A percentile compares a stretch with the other conserved stretches of the same genome.
phyloP scores from a whole-genome alignment of 768 basidiomycete species.

The Lentinula lateritia region DNA sequence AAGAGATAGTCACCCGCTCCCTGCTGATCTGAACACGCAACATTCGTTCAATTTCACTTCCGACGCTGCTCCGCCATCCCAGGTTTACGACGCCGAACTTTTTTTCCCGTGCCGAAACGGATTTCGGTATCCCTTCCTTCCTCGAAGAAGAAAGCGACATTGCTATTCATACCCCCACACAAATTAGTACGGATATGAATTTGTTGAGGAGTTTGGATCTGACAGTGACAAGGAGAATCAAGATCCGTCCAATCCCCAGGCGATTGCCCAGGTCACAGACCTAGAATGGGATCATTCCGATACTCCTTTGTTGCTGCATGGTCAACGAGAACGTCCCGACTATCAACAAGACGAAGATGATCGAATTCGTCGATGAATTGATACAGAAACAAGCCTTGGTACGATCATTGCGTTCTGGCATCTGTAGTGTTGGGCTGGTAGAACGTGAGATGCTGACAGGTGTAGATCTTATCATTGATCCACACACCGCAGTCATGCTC shows the following conservation, averaged over 20 bases:
- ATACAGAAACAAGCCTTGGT: constrained; percentile 64
- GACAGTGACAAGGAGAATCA: background rate
- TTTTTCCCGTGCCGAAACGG: background rate
- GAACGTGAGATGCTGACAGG: constrained; percentile 60
- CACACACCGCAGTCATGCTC: constrained; percentile 29
- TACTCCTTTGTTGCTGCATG: background rate
- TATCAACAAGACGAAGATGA: background rate
- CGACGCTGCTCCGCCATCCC: background rate
- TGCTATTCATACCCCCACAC: background rate
- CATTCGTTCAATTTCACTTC: background rate
- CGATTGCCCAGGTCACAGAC: background rate
- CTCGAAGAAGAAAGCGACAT: background rate
- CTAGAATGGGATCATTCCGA: background rate
- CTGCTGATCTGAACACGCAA: background rate
- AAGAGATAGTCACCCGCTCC: background rate
- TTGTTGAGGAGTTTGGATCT: background rate
- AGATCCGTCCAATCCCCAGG: background rate
- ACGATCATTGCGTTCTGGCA: constrained; percentile 37
- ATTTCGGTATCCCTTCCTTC: background rate
- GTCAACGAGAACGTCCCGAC: background rate
- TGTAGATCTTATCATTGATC: constrained; percentile 67
- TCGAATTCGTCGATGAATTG: background rate
- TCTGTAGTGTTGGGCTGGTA: constrained; percentile 49
- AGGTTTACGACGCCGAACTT: background rate
- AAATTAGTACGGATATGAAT: background rate